phyloP scores from a whole-genome alignment of 768 basidiomycete genomes.

The Podaxis rugospora region DNA sequence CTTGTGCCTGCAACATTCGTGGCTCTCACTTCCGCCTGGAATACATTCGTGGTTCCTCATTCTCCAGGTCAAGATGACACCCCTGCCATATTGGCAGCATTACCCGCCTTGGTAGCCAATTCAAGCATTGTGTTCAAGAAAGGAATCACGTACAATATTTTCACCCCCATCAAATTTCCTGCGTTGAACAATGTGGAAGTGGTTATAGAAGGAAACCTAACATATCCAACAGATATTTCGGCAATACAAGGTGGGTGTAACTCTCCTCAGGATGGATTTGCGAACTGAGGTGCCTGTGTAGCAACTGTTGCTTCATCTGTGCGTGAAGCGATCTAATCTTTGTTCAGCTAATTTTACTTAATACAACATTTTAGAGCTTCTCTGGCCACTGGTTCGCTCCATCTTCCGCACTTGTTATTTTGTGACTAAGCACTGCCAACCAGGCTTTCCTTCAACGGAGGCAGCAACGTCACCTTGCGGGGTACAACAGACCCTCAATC shows the following conservation, averaged over 20 bases:
- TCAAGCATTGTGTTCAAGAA: constrained; percentile 54
- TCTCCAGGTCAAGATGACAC: constrained; percentile 45
- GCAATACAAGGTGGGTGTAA: constrained; percentile 39
- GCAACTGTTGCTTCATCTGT: constrained; percentile 43
- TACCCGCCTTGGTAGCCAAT: constrained; percentile 35
- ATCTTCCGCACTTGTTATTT: neutral
- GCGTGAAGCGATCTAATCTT: constrained; percentile 14
- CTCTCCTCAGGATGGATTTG: neutral
- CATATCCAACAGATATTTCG: constrained; percentile 48
- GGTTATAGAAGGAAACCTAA: constrained; percentile 52
- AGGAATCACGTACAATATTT: constrained; percentile 57
- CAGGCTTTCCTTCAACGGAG: constrained; percentile 53
- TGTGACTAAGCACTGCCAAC: neutral
- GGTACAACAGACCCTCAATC: constrained; percentile 50
- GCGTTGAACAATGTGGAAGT: constrained; percentile 53
- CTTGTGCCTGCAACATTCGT: neutral
- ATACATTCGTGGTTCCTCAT: constrained; percentile 50
- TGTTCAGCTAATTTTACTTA: neutral
- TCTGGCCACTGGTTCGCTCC: constrained; percentile 39
- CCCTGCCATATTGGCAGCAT: constrained; percentile 39
- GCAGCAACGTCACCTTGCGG: constrained; percentile 54
- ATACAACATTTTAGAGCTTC: constrained; percentile 29
- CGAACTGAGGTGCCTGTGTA: constrained; percentile 14
- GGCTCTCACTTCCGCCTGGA: constrained; percentile 32
- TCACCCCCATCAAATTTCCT: constrained; percentile 55